A percentile compares a stretch with the other conserved stretches of the same genome.
phyloP scores from a whole-genome alignment of 768 basidiomycete species.

The Russula lepida region DNA sequence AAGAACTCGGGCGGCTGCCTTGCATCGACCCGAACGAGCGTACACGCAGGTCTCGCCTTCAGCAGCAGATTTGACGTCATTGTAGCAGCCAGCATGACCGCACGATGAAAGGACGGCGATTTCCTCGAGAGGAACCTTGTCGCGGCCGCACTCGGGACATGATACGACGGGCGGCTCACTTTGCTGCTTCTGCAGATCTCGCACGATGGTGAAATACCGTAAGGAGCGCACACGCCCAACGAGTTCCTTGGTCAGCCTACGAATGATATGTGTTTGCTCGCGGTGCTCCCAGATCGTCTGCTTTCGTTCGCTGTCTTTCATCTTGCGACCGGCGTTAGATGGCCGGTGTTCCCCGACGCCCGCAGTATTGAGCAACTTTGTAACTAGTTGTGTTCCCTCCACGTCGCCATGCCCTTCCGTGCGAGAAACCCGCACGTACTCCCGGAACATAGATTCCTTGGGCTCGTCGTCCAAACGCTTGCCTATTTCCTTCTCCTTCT shows the following conservation, averaged over 20 bases:
- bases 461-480: conserved; percentile 28
- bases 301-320: conserved; percentile 52
- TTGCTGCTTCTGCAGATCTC: conserved; percentile 74
- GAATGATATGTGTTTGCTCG: conserved; percentile 80
- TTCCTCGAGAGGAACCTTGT: conserved; percentile 52
- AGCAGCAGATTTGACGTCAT: conserved; percentile 65
- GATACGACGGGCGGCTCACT: conserved; percentile 48
- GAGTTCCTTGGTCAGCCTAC: conserved; percentile 78
- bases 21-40: conserved; percentile 58
- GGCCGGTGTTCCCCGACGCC: conserved; percentile 33
- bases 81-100: conserved; percentile 77
- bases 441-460: conserved; percentile 72
- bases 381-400: conserved; percentile 59
- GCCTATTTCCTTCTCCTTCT: conserved; percentile 60
- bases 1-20: conserved; percentile 68
- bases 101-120: conserved; percentile 86
- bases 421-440: conserved; percentile 62
- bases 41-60: conserved; percentile 78
- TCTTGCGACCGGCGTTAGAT: conserved; percentile 25
- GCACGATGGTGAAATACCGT: conserved; percentile 87
- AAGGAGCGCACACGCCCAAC: conserved; percentile 84
- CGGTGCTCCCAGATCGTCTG: conserved; percentile 73
- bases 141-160: conserved; percentile 54
- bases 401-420: conserved; percentile 70
- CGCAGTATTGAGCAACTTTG: conserved; percentile 52